Base-by-base conservation (phyloP, 73 alveolate genomes). In the Paramecium tetraurelia region DNA sequence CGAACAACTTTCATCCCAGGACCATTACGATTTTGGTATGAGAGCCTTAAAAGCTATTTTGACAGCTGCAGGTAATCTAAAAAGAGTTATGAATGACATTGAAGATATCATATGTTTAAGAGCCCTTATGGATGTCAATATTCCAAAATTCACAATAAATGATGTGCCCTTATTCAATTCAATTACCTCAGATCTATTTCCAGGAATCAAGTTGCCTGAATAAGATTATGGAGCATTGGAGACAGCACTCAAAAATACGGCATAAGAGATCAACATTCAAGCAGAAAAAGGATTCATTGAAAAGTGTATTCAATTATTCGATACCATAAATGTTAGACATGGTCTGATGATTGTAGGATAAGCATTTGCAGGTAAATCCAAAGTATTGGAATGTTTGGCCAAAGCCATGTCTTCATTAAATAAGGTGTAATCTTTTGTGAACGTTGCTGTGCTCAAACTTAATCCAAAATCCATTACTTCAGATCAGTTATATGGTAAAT, bases 21-120 rank as follows among this genome's bases (percentile, higher is more conserved):
- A 96, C 85, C 99, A 99, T 93, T 99, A 99, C 88, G 99, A 99
- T 94, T 99, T 99, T 71, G 99, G 99, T 92, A 97, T 97, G 99
- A 98, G 99, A 93, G 99, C 99, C 7, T 92, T 95, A 83, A 99
- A 98, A 92, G 99, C 99, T 4, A 99, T 99, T 92, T 96, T 99
- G 86, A 99, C 99, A 20, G 99, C 99, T 7, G 99, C 99, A 71
- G 99, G 99, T 75, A 98, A 99, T 87, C 94, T 98, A 70, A 98
- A 86, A 94, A 97, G 95, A 95, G 97, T 92, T 68, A 94, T 40
- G 98, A 95, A 90, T 93, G 98, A 93, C 92, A 97, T 96, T 33
- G 99, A 98, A 93, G 98, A 95, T 69, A 92, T 96, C 71, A 96
- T 97, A 59, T 98, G 99, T 20, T 92, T 97, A 71, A 93, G 99